Conservation (phyloP, 2,329 filamentous ascomycete species). For the Pseudocercospora vitis region DNA sequence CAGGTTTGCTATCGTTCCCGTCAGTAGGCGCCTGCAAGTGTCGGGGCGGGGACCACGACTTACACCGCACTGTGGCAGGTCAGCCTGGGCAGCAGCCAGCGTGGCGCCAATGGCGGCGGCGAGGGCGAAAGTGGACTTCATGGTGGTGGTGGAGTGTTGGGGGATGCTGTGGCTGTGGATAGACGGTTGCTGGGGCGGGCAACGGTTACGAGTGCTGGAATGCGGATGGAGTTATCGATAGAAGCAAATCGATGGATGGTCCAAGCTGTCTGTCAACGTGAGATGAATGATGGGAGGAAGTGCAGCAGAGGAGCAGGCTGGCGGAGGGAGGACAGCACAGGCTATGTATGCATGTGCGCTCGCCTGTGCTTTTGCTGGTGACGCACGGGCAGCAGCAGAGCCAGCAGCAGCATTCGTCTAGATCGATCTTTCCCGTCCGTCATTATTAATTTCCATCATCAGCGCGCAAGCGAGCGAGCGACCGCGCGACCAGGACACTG, state of each 20-base stretch:
- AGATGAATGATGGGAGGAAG: not conserved
- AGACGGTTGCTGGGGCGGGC: not conserved
- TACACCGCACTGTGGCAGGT: slow-evolving; percentile 40
- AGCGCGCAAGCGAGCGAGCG: not conserved
- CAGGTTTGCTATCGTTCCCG: slow-evolving; percentile 35
- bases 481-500: too few relatives aligned
- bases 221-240: too few relatives aligned
- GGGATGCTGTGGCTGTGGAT: slow-evolving; percentile 5
- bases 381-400: not conserved
- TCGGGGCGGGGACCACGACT: slow-evolving; percentile 20
- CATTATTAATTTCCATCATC: too few relatives aligned
- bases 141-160: slow-evolving; percentile 30
- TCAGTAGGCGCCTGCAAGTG: slow-evolving; percentile 12
- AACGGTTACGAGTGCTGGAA: not conserved
- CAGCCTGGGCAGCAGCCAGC: slow-evolving; percentile 37
- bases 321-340: not conserved
- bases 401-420: too few relatives aligned
- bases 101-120: slow-evolving; percentile 36
- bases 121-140: slow-evolving; percentile 38
- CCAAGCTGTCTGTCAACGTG: slow-evolving; percentile 8
- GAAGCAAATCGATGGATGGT: not conserved
- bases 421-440: too few relatives aligned
- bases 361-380: not conserved
- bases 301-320: not conserved
- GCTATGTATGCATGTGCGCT: slow-evolving; percentile 1